A percentile compares a stretch with the other conserved stretches of the same genome.
Evolutionary conservation across 371 early-diverging fungal genomes (phyloP).

Genomic region (Syncephalastrum monosporum): DNA sequence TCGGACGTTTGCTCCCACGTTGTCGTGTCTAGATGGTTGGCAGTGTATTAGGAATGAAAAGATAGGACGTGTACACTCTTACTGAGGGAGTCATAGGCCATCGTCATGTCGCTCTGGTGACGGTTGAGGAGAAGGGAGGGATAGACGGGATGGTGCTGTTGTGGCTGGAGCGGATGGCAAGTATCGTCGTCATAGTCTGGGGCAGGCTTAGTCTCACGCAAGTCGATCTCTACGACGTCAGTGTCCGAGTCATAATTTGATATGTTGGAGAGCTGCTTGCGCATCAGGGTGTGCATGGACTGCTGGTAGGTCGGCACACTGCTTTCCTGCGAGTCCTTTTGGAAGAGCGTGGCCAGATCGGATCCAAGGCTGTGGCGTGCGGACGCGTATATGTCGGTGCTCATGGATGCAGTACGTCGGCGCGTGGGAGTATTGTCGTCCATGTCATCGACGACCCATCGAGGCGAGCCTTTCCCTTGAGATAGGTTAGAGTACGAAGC

Average conservation of each 20-base stretch:
- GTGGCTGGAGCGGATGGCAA: neutral
- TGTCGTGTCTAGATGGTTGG: too few species aligned
- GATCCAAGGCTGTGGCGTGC: too few species aligned
- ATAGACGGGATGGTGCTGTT: constrained; percentile 1
- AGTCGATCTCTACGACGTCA: constrained; percentile 39
- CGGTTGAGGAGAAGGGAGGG: constrained; percentile 8
- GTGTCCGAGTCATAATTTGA: constrained; percentile 30
- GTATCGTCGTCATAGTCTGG: neutral
- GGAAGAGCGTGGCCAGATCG: too few species aligned
- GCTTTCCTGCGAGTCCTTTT: neutral
- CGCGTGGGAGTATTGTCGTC: neutral
- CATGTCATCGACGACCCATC: neutral
- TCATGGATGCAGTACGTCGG: constrained; percentile 1
- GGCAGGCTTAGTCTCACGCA: constrained; percentile 16
- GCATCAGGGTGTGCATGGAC: constrained; percentile 30
- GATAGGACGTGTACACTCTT: neutral
- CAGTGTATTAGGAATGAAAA: neutral
- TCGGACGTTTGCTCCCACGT: too few species aligned
- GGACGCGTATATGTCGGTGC: neutral
- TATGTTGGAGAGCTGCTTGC: constrained; percentile 24
- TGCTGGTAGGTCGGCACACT: constrained; percentile 29
- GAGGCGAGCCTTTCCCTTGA: constrained; percentile 11
- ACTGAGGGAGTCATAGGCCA: neutral
- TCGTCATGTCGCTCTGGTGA: constrained; percentile 1
- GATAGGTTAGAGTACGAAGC: constrained; percentile 4